These are phyloP conservation scores for Trichoderma simmonsii DNA, from an alignment of 2,329 filamentous ascomycete genomes.

Conservation along the genomic window DNA sequence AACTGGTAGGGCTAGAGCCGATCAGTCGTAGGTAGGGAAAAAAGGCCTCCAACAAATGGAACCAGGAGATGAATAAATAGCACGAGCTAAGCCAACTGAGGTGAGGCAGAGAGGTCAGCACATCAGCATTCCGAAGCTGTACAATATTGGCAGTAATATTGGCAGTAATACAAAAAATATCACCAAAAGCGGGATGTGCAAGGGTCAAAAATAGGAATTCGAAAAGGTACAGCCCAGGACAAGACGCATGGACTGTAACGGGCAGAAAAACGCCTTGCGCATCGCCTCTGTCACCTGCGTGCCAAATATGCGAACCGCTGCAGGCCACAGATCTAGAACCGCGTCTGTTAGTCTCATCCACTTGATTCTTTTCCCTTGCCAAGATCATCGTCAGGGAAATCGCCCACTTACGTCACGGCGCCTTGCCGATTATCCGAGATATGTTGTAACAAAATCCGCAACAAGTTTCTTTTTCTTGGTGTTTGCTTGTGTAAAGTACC, in stretches of 20 bases:
- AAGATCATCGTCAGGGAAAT: background rate
- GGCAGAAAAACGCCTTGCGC: constrained; percentile 4
- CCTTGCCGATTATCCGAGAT: constrained; percentile 15
- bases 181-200: background rate
- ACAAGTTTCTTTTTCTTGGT: background rate
- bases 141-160: background rate
- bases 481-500: background rate
- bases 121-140: background rate
- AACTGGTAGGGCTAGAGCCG: background rate
- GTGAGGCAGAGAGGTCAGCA: background rate
- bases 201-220: background rate
- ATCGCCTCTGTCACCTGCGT: background rate
- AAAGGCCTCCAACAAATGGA: background rate
- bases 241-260: background rate
- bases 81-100: background rate
- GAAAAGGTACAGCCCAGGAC: background rate
- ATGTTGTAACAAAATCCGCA: background rate
- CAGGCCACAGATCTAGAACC: constrained; percentile 12
- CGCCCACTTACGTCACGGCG: constrained; percentile 15
- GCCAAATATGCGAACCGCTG: constrained; percentile 7
- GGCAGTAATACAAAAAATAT: background rate
- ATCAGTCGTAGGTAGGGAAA: background rate
- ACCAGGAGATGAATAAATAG: background rate
- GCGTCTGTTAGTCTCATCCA: background rate
- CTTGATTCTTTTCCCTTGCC: background rate